These are phyloP conservation scores for Salvia hispanica DNA, from an alignment of 257 asterid species.

Conservation along the genomic window DNA sequence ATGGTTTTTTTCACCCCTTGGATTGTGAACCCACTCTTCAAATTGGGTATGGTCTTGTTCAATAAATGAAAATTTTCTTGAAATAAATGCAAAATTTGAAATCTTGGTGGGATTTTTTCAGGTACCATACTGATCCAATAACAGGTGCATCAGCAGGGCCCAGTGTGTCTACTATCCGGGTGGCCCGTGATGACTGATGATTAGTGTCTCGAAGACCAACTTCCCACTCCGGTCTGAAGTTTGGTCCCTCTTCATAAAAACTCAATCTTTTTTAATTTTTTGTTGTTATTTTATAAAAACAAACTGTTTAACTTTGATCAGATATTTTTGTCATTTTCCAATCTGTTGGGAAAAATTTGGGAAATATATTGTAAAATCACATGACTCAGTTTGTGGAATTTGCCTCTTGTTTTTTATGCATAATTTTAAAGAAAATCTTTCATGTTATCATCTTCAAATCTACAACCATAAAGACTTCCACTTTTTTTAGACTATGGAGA, in stretches of 20 bases:
- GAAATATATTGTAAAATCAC: constrained; percentile 10
- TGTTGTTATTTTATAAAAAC: constrained; percentile 32
- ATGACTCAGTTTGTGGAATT: not conserved
- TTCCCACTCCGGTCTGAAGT: not conserved
- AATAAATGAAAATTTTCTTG: too few species aligned
- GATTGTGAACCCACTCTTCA: constrained; percentile 95
- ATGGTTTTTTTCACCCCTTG: constrained; percentile 77
- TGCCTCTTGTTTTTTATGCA: not conserved
- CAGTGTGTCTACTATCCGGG: constrained; percentile 81
- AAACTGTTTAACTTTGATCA: constrained; percentile 21
- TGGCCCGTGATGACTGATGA: constrained; percentile 61
- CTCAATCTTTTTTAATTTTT: not conserved
- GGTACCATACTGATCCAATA: constrained; percentile 73
- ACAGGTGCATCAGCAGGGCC: constrained; percentile 80
- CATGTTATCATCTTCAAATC: not conserved
- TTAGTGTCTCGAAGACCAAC: not conserved
- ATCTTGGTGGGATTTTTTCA: constrained; percentile 28
- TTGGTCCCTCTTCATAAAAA: not conserved
- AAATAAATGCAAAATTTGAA: too few species aligned
- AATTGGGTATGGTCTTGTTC: constrained; percentile 51
- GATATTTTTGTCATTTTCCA: constrained; percentile 15
- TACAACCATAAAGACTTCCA: too few species aligned
- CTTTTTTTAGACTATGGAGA: too few species aligned
- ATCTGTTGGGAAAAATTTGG: constrained; percentile 1
- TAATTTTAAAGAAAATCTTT: constrained; percentile 6